These are phyloP conservation scores for Aegilops umbellulata DNA, from an alignment of 176 grass and related monocot species.

Conservation along the genomic window DNA sequence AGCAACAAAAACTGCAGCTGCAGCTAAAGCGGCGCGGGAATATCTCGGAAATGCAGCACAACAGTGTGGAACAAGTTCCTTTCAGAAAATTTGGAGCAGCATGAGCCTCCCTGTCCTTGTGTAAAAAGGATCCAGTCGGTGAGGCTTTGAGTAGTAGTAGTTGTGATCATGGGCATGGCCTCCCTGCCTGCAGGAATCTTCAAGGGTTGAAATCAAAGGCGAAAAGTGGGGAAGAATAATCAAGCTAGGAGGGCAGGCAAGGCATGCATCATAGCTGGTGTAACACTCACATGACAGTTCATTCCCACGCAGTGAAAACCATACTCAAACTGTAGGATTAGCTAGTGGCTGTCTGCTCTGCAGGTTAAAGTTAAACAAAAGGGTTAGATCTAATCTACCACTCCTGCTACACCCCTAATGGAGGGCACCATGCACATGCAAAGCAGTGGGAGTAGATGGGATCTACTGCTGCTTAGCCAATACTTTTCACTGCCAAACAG, in stretches of 20 bases:
- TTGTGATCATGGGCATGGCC: slow-evolving; percentile 33
- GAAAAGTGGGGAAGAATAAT: slow-evolving; percentile 38
- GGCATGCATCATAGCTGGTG: slow-evolving; percentile 33
- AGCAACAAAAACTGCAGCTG: not conserved
- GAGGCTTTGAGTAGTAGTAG: not conserved
- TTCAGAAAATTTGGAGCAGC: not conserved
- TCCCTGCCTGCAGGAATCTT: slow-evolving; percentile 23
- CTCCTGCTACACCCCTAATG: slow-evolving; percentile 10
- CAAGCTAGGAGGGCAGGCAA: not conserved
- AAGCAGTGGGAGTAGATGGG: slow-evolving; percentile 20
- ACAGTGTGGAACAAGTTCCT: slow-evolving; percentile 1
- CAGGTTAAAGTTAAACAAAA: slow-evolving; percentile 49
- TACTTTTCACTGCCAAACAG: slow-evolving; percentile 35
- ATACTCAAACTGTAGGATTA: not conserved
- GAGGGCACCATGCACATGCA: slow-evolving; percentile 32
- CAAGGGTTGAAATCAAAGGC: slow-evolving; percentile 40
- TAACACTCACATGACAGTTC: slow-evolving; percentile 37
- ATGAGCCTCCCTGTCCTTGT: not conserved
- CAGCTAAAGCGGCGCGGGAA: slow-evolving; percentile 21
- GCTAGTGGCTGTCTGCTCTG: not conserved
- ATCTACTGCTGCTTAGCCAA: slow-evolving; percentile 30
- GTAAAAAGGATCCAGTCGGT: not conserved
- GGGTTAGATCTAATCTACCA: slow-evolving; percentile 34
- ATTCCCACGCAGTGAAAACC: slow-evolving; percentile 15
- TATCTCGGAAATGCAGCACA: slow-evolving; percentile 43